Evolutionary conservation across 192 early-diverging fungal species (phyloP).

Genomic region (Coemansia biformis): DNA sequence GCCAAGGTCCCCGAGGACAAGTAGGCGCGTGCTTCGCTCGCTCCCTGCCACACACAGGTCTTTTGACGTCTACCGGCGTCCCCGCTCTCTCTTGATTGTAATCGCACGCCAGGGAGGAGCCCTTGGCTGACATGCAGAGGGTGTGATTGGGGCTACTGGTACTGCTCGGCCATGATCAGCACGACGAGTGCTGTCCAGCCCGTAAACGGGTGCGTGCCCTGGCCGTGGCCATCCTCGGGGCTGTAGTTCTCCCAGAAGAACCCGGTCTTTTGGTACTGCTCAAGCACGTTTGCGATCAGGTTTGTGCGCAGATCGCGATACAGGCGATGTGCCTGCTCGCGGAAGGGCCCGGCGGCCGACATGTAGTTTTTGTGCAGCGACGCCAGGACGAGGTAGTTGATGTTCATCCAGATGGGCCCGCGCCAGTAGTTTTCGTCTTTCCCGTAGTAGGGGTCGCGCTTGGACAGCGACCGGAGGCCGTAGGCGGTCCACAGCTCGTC

Average conservation of each 20-base stretch:
- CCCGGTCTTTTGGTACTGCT: constrained; percentile 69
- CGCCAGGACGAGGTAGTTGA: constrained; percentile 78
- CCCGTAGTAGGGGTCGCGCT: constrained; percentile 58
- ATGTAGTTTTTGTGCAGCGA: constrained; percentile 66
- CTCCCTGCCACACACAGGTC: no score
- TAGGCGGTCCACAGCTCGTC: constrained; percentile 77
- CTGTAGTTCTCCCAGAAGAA: constrained; percentile 94
- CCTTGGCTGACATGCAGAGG: no score
- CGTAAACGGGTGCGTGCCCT: constrained; percentile 88
- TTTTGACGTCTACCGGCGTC: no score
- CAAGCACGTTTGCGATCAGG: constrained; percentile 68
- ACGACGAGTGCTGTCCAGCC: constrained; percentile 86
- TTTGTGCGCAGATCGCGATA: constrained; percentile 72
- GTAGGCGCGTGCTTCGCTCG: no score
- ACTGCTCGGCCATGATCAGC: constrained; percentile 81
- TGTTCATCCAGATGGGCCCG: constrained; percentile 89
- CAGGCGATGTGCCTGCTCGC: constrained; percentile 61
- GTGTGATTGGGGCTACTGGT: no score
- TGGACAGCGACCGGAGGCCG: constrained; percentile 66
- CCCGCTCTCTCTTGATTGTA: neutral
- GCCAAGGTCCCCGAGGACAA: constrained; percentile 26
- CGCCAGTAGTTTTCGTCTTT: constrained; percentile 93
- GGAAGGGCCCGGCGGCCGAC: constrained; percentile 58
- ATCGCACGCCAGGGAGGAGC: no score
- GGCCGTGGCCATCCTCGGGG: constrained; percentile 63